Conservation (phyloP, 1,284 basidiomycete genomes). For the Pascua guehoae region DNA sequence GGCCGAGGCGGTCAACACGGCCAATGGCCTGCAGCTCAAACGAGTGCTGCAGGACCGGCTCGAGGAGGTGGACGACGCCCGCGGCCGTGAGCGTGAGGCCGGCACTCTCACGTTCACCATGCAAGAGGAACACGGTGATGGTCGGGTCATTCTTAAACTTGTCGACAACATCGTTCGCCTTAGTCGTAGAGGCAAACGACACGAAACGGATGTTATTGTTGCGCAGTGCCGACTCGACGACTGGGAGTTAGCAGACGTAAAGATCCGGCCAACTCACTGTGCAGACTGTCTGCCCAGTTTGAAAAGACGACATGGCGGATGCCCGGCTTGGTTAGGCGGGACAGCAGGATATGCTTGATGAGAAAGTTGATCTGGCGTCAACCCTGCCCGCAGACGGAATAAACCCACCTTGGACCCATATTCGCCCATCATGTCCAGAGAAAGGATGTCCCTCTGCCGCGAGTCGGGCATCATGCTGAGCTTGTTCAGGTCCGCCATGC, state of each 20-base stretch:
- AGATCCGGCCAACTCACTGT: conserved; percentile 32
- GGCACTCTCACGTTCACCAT: conserved; percentile 46
- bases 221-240: conserved; percentile 42
- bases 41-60: conserved; percentile 47
- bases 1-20: conserved; percentile 31
- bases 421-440: conserved; percentile 42
- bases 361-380: conserved; percentile 42
- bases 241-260: conserved; percentile 12
- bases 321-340: conserved; percentile 21
- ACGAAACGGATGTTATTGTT: conserved; percentile 38
- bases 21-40: conserved; percentile 46
- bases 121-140: conserved; percentile 46
- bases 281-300: conserved; percentile 44
- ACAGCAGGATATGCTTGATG: conserved; percentile 41
- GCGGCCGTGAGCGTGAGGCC: conserved; percentile 47
- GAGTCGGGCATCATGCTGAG: conserved; percentile 28
- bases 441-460: conserved; percentile 22
- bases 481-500: conserved; percentile 20
- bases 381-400: neutral
- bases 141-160: conserved; percentile 37
- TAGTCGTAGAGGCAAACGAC: conserved; percentile 30
- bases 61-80: conserved; percentile 47
- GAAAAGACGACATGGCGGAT: conserved; percentile 47
- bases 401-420: conserved; percentile 45
- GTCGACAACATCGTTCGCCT: conserved; percentile 38